Conservation (phyloP, 345 rosid species). For the Schrenkiella parvula region DNA sequence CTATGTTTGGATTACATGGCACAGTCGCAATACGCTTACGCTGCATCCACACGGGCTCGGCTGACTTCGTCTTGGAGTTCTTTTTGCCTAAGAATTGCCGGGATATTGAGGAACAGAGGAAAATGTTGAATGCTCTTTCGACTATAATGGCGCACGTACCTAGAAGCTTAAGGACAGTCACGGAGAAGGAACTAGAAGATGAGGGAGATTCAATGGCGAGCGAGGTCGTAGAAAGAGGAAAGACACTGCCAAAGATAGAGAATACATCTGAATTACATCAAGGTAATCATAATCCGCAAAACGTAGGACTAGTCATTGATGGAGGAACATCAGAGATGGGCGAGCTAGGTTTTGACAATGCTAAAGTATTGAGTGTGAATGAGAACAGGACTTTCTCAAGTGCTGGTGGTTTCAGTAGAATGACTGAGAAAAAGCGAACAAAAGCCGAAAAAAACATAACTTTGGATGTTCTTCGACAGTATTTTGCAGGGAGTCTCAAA, state of each 20-base stretch:
- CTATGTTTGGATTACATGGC: constrained; percentile 70
- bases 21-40: constrained; percentile 88
- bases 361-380: constrained; percentile 39
- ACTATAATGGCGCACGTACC: constrained; percentile 63
- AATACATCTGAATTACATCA: constrained; percentile 23
- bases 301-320: constrained; percentile 3
- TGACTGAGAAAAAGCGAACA: constrained; percentile 51
- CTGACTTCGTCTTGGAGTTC: constrained; percentile 88
- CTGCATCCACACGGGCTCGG: constrained; percentile 56
- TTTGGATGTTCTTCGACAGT: constrained; percentile 62
- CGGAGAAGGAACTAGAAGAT: constrained; percentile 65
- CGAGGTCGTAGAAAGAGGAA: constrained; percentile 33
- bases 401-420: constrained; percentile 29
- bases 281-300: constrained; percentile 30
- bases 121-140: constrained; percentile 70
- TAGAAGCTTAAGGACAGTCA: constrained; percentile 66
- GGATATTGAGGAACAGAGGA: constrained; percentile 58
- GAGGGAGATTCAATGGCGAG: constrained; percentile 37
- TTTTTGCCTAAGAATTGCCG: constrained; percentile 73
- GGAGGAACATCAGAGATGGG: constrained; percentile 31
- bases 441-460: constrained; percentile 72
- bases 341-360: constrained; percentile 35
- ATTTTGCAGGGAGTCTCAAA: constrained; percentile 86
- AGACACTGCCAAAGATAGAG: constrained; percentile 32
- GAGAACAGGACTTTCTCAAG: constrained; percentile 47